phyloP scores from a whole-genome alignment of 225 moss, liverwort and hornwort genomes.

The Physcomitrium patens region DNA sequence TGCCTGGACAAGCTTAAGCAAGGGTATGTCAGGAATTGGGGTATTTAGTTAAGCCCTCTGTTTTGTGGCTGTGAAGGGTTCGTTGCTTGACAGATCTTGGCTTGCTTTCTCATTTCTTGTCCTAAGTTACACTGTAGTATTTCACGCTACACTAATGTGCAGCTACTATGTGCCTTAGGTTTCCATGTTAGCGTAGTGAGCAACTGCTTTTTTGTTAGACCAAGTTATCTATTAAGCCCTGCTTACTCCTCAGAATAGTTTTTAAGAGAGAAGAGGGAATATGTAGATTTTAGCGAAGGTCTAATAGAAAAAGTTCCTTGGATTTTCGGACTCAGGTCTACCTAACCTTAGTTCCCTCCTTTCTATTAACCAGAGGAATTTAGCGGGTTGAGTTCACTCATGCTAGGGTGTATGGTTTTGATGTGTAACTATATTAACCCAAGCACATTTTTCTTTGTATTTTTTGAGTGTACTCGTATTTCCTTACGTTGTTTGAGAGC shows the following conservation, averaged over 20 bases:
- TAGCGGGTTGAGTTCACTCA: too few relatives aligned
- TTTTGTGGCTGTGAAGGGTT: constrained; percentile 16
- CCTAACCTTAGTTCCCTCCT: too few relatives aligned
- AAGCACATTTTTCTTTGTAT: too few relatives aligned
- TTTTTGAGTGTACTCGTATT: too few relatives aligned
- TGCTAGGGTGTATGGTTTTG: too few relatives aligned
- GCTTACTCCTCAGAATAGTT: background rate
- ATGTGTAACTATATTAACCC: too few relatives aligned
- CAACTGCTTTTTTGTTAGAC: constrained; percentile 10
- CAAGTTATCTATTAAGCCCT: background rate
- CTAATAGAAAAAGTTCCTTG: too few relatives aligned
- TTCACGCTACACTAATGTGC: too few relatives aligned
- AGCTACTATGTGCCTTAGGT: background rate
- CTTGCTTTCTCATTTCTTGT: constrained; percentile 33
- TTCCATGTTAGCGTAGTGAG: constrained; percentile 12
- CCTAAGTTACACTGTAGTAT: constrained; percentile 19
- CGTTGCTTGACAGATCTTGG: constrained; percentile 37
- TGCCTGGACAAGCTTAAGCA: constrained; percentile 10
- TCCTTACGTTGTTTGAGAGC: too few relatives aligned
- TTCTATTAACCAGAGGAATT: background rate
- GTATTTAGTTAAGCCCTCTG: constrained; percentile 11
- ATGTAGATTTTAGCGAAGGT: background rate
- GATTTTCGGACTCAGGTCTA: too few relatives aligned
- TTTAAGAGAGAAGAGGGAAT: constrained; percentile 2
- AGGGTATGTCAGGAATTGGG: constrained; percentile 18